Percentiles rank a stretch among this genome's conserved stretches.
These are phyloP conservation scores for Pleoardoris graminearum DNA, from an alignment of 2,329 filamentous ascomycete genomes.

Conservation along the genomic window DNA sequence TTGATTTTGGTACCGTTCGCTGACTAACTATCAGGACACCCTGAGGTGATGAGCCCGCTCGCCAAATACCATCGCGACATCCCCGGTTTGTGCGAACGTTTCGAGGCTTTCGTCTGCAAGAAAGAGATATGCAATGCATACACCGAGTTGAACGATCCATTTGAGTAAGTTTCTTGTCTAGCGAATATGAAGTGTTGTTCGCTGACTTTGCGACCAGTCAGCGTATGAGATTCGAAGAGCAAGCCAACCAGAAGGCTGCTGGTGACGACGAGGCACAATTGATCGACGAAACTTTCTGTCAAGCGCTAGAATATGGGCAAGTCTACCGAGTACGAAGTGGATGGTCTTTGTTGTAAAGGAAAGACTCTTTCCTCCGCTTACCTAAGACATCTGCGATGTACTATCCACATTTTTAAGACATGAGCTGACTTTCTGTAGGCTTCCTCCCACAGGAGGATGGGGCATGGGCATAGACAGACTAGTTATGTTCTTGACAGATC, in stretches of 20 bases:
- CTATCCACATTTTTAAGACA: too few relatives aligned
- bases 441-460: conserved; percentile 92
- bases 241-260: conserved; percentile 86
- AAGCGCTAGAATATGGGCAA: conserved; percentile 87
- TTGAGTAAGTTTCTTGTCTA: too few relatives aligned
- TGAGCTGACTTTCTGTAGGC: too few relatives aligned
- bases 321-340: too few relatives aligned
- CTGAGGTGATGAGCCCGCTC: conserved; percentile 85
- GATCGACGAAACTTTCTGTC: conserved; percentile 84
- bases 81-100: conserved; percentile 77
- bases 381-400: too few relatives aligned
- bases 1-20: too few relatives aligned
- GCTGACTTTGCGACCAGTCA: too few relatives aligned
- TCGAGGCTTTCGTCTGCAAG: conserved; percentile 96
- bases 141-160: conserved; percentile 96
- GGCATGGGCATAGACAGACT: conserved; percentile 85
- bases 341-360: too few relatives aligned
- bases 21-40: conserved; percentile 57
- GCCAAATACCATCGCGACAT: conserved; percentile 84
- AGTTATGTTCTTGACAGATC: conserved; percentile 87
- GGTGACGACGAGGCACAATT: conserved; percentile 97
- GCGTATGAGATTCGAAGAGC: conserved; percentile 76
- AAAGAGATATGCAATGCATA: conserved; percentile 97
- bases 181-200: too few relatives aligned
- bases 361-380: too few relatives aligned